These are phyloP conservation scores for Leccinum fallax DNA, from an alignment of 1,284 basidiomycete genomes.

Conservation along the genomic window DNA sequence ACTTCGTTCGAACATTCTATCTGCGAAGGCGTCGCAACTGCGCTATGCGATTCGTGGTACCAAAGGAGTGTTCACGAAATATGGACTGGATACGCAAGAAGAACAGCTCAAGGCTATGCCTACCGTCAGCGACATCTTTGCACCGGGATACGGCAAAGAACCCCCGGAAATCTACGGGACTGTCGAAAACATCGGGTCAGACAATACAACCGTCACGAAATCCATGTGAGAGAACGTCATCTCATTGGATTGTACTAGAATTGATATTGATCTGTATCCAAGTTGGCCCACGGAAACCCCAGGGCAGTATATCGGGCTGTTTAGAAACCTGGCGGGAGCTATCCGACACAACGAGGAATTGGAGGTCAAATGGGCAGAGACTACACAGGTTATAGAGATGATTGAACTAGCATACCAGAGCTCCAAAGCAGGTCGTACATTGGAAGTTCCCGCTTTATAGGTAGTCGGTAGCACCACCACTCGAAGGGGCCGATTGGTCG, in stretches of 20 bases:
- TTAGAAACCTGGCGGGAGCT: conserved; percentile 63
- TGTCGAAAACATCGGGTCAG: conserved; percentile 54
- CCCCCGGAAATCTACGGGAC: conserved; percentile 61
- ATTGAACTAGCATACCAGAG: conserved; percentile 72
- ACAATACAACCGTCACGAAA: conserved; percentile 48
- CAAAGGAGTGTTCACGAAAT: conserved; percentile 74
- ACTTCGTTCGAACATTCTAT: conserved; percentile 69
- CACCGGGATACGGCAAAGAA: conserved; percentile 55
- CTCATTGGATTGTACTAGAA: not conserved
- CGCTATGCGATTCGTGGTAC: conserved; percentile 74
- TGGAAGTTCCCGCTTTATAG: conserved; percentile 37
- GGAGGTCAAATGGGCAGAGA: conserved; percentile 71
- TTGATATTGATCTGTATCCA: conserved; percentile 15
- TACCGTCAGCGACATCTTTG: conserved; percentile 48
- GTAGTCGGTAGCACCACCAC: not conserved
- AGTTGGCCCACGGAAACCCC: conserved; percentile 68
- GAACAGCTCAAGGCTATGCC: conserved; percentile 62
- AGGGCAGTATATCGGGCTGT: conserved; percentile 63
- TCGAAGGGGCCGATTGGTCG: not conserved
- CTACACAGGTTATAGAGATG: conserved; percentile 69
- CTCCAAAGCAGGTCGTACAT: conserved; percentile 56
- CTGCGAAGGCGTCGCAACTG: conserved; percentile 63
- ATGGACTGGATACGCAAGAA: conserved; percentile 80
- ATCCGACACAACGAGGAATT: conserved; percentile 57
- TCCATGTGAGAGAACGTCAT: conserved; percentile 43